These are phyloP conservation scores for Suhomyces bribrorum DNA, from an alignment of 1,139 yeast genomes.

Conservation along the genomic window DNA sequence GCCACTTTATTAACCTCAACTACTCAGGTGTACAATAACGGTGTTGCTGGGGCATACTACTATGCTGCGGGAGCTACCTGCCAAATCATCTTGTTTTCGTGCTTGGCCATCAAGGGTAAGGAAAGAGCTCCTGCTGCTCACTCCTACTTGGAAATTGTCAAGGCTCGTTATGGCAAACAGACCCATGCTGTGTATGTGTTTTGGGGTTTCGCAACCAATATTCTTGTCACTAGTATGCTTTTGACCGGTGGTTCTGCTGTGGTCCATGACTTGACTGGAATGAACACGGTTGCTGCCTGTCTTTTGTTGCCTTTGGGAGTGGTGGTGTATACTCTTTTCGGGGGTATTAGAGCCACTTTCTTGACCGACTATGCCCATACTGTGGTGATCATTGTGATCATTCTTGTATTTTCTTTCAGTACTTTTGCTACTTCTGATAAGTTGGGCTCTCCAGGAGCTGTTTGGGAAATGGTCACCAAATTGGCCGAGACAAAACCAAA, in stretches of 20 bases:
- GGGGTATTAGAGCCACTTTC: slow-evolving; percentile 90
- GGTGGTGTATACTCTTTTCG: slow-evolving; percentile 77
- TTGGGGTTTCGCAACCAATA: slow-evolving; percentile 84
- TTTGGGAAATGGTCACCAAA: slow-evolving; percentile 67
- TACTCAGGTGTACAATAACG: slow-evolving; percentile 75
- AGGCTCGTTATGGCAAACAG: slow-evolving; percentile 64
- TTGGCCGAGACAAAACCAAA: slow-evolving; percentile 62
- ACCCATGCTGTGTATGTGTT: slow-evolving; percentile 72
- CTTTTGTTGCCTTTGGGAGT: slow-evolving; percentile 83
- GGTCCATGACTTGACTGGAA: slow-evolving; percentile 74
- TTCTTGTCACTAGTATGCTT: slow-evolving; percentile 84
- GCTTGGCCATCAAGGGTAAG: slow-evolving; percentile 73
- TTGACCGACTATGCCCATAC: slow-evolving; percentile 85
- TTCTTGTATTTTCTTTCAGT: slow-evolving; percentile 62
- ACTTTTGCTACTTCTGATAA: slow-evolving; percentile 60
- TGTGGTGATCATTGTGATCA: slow-evolving; percentile 58
- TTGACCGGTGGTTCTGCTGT: slow-evolving; percentile 86
- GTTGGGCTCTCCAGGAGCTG: slow-evolving; percentile 79
- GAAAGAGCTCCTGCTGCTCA: slow-evolving; percentile 75
- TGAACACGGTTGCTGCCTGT: slow-evolving; percentile 79
- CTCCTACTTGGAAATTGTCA: slow-evolving; percentile 70
- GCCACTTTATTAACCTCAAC: slow-evolving; percentile 75
- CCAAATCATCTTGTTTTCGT: slow-evolving; percentile 71
- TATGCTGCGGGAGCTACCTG: slow-evolving; percentile 80
- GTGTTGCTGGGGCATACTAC: slow-evolving; percentile 73